Evolutionary conservation across 768 basidiomycete genomes (phyloP).

Genomic region (Cystofilobasidium macerans): DNA sequence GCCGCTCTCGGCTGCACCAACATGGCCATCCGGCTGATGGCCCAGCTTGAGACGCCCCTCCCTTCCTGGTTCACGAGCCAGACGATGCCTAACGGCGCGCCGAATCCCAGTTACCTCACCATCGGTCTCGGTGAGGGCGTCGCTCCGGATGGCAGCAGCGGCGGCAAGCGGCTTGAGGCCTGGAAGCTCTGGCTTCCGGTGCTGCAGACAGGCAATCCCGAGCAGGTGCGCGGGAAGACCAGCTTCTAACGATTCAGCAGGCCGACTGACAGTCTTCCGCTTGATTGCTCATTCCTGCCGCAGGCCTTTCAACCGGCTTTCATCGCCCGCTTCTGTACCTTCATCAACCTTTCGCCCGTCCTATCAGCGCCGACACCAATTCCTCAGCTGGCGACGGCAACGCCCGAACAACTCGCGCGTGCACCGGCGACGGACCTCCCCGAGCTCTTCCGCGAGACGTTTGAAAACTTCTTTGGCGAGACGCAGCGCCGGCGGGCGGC

Average conservation of each 20-base stretch:
- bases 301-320: not conserved
- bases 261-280: not conserved
- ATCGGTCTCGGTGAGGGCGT: not conserved
- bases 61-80: not conserved
- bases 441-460: not conserved
- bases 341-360: not conserved
- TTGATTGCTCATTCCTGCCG: not conserved
- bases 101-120: not conserved
- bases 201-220: not conserved
- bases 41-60: not conserved
- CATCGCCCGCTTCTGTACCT: not conserved
- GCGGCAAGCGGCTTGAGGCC: not conserved
- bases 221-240: not conserved
- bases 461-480: not conserved
- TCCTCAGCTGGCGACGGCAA: not conserved
- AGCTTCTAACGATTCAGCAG: not conserved
- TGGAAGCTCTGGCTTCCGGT: constrained; percentile 1
- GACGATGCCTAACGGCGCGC: not conserved
- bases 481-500: not conserved
- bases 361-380: not conserved
- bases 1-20: not conserved
- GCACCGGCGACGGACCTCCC: not conserved
- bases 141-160: not conserved
- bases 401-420: not conserved
- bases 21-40: not conserved